Conservation (phyloP, 148 eudicot genomes). For the Cornus suecica region DNA sequence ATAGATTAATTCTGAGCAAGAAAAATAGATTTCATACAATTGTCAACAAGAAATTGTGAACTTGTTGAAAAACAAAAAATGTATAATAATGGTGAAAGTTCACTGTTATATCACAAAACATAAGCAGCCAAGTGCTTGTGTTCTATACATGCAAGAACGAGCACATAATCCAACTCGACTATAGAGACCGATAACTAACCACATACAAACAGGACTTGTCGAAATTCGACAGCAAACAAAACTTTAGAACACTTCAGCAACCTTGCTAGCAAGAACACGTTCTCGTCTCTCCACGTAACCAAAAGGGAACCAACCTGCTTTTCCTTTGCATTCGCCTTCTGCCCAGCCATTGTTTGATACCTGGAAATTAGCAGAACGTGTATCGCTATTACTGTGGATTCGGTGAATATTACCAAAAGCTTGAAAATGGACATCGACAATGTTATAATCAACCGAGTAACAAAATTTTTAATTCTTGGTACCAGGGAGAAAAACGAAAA, state of each 20-base stretch:
- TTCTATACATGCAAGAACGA: neutral
- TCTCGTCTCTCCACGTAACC: constrained; percentile 92
- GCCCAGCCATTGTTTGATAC: constrained; percentile 93
- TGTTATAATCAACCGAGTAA: neutral
- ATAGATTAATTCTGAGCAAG: too few species aligned
- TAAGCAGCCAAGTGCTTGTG: neutral
- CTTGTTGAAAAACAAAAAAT: too few species aligned
- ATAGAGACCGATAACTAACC: neutral
- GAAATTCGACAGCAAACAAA: neutral
- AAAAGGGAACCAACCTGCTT: constrained; percentile 95
- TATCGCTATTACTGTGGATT: neutral
- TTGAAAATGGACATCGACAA: neutral
- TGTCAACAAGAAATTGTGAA: neutral
- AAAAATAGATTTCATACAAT: neutral
- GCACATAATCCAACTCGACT: neutral
- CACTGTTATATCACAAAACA: neutral
- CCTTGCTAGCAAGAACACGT: constrained; percentile 91
- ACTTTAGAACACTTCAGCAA: constrained; percentile 62
- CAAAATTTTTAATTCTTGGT: neutral
- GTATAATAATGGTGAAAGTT: too few species aligned
- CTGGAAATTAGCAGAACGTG: constrained; percentile 29
- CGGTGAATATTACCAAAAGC: neutral
- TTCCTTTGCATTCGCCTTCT: constrained; percentile 98
- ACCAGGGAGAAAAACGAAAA: neutral
- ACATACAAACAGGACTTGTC: neutral